Percentiles rank a stretch among this genome's conserved stretches.
These are phyloP conservation scores for Sextonia rubra DNA, from an alignment of 164 flowering plant species.

Conservation along the genomic window DNA sequence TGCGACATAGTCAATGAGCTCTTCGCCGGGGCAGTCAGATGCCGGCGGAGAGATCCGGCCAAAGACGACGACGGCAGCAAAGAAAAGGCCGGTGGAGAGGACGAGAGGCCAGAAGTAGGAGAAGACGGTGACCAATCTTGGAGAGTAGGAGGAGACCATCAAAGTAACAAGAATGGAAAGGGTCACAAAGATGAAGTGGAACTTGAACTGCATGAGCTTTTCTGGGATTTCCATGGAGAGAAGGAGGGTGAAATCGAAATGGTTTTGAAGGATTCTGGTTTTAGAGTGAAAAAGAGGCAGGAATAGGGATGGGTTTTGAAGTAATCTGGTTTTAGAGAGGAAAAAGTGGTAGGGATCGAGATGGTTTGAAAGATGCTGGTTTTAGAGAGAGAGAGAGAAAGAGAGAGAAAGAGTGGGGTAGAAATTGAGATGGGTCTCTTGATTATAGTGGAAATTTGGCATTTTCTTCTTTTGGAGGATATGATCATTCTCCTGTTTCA, in stretches of 20 bases:
- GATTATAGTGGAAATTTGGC: too few species aligned
- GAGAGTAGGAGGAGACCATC: conserved; percentile 35
- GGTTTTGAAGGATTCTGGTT: background rate
- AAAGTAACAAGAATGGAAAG: conserved; percentile 1
- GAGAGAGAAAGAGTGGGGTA: background rate
- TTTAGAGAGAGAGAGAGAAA: background rate
- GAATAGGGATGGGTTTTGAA: conserved; percentile 1
- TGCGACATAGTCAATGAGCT: conserved; percentile 61
- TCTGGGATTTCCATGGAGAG: conserved; percentile 46
- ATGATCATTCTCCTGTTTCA: too few species aligned
- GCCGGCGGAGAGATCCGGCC: conserved; percentile 41
- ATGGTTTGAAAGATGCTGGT: background rate
- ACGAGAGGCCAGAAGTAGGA: conserved; percentile 82
- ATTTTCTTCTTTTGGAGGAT: too few species aligned
- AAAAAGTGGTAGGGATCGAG: background rate
- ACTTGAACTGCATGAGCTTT: conserved; percentile 47
- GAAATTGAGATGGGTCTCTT: background rate
- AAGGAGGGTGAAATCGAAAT: background rate
- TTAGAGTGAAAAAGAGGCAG: background rate
- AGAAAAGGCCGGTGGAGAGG: conserved; percentile 61
- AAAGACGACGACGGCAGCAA: conserved; percentile 39
- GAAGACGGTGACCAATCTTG: conserved; percentile 47
- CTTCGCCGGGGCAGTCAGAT: conserved; percentile 33
- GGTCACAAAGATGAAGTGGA: conserved; percentile 27
- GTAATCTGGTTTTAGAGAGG: too few species aligned